A percentile compares a stretch with the other conserved stretches of the same genome.
Evolutionary conservation across 1,284 basidiomycete genomes (phyloP).

Genomic region (Microstroma glucosiphilum): DNA sequence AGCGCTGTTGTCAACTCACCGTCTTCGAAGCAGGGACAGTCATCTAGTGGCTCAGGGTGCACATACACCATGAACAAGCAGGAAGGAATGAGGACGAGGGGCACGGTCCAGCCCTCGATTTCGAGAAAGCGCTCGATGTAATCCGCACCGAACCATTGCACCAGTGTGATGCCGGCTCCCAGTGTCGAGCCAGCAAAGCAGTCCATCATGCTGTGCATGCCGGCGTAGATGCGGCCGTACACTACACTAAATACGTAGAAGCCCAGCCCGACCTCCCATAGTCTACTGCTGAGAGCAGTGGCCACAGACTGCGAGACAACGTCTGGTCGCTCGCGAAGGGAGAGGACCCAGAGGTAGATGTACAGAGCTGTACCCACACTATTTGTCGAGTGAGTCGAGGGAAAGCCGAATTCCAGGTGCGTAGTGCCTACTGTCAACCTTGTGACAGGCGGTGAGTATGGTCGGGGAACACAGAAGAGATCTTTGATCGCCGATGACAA

Average conservation of each 20-base stretch:
- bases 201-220: slow-evolving; percentile 52
- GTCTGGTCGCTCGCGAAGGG: not conserved
- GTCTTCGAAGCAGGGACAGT: slow-evolving; percentile 97
- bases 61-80: slow-evolving; percentile 68
- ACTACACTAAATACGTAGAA: slow-evolving; percentile 64
- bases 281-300: slow-evolving; percentile 13
- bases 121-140: slow-evolving; percentile 52
- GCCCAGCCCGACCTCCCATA: slow-evolving; percentile 30
- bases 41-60: slow-evolving; percentile 79
- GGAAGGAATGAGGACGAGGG: slow-evolving; percentile 62
- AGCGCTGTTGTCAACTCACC: slow-evolving; percentile 4
- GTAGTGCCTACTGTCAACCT: slow-evolving; percentile 59
- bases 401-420: slow-evolving; percentile 71
- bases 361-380: slow-evolving; percentile 69
- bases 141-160: slow-evolving; percentile 53
- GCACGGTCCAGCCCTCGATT: slow-evolving; percentile 63
- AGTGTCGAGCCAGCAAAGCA: slow-evolving; percentile 45
- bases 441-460: slow-evolving; percentile 81
- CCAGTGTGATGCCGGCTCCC: slow-evolving; percentile 32
- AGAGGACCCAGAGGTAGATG: slow-evolving; percentile 36
- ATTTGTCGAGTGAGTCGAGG: slow-evolving; percentile 91
- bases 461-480: slow-evolving; percentile 80
- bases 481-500: slow-evolving; percentile 79
- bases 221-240: slow-evolving; percentile 72
- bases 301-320: not conserved